Base-by-base conservation (phyloP, 176 grass and related monocot genomes). In the Hyparrhenia diplandra region DNA sequence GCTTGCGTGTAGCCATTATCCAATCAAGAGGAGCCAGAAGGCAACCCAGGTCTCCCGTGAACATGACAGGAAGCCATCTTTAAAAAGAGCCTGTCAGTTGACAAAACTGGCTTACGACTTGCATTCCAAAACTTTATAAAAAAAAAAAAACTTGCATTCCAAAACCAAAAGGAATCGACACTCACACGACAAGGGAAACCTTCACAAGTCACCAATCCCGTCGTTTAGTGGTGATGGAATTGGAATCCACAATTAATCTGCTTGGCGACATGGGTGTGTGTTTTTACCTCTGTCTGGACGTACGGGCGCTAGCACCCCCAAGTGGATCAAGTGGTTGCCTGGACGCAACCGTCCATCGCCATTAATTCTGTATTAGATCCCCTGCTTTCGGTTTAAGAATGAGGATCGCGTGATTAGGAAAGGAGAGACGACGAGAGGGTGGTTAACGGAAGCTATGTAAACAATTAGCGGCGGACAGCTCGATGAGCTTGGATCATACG, bases 1-100 rank as follows among this genome's bases (percentile, higher is more conserved):
- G 25, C 43, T 77, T 81, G 82, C 82, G 71, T 89, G 82, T 54
- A 71, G 54, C 40, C 25, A 21, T 71, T 85, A 85, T 82, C 46
- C 73, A 78, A 89, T 76, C 10, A 55, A 60, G 78, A 67, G 10
- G 42, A 9, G 71, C 34, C 76, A 64, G 63, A 76, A 57, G 64
- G 20, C 72, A 81, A 70, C 45, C 20, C 12, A 64, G 52, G 54
- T 76, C 76, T 64, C 37, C 60, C 2, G 37, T 39, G 82, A 84
- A 20, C 76, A 39, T 24, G 73, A 85, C 59, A 82, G 13, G 4
- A 66, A 39, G 16, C 75, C 85, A 77, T 82, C 65, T 76, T 72
- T n/a, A n/a, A 0, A 14, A 61, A 62, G 76, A 71, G 57, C 64
- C 28, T 75, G 29, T 81, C 65, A 57, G 35, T 23, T 47, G 78